A percentile compares a stretch with the other conserved stretches of the same genome.
Evolutionary conservation across 805 yeast genomes (phyloP).

Genomic region (Ogataea nitratoaversa): DNA sequence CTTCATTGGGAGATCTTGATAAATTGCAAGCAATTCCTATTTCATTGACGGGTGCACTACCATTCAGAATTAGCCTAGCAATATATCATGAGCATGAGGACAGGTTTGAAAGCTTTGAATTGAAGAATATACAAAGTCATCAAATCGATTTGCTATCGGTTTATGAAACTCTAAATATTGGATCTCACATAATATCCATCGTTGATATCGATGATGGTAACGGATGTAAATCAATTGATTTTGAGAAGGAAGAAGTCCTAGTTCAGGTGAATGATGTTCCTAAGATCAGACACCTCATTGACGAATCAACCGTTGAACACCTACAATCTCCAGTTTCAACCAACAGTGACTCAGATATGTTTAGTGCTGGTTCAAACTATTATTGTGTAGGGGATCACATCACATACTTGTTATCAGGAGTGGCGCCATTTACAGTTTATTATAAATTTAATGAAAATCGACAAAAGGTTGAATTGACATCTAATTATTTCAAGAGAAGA

Average conservation of each 20-base stretch:
- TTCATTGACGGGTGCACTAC: slow-evolving; percentile 53
- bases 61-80: slow-evolving; percentile 55
- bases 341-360: not conserved
- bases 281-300: slow-evolving; percentile 42
- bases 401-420: slow-evolving; percentile 69
- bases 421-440: slow-evolving; percentile 71
- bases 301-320: slow-evolving; percentile 31
- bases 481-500: slow-evolving; percentile 49
- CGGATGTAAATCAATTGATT: slow-evolving; percentile 56
- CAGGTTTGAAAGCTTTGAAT: slow-evolving; percentile 40
- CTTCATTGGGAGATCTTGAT: slow-evolving; percentile 20
- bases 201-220: slow-evolving; percentile 58
- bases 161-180: slow-evolving; percentile 56
- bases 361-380: slow-evolving; percentile 28
- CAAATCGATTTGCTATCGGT: slow-evolving; percentile 38
- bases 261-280: slow-evolving; percentile 77
- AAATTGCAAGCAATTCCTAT: slow-evolving; percentile 51
- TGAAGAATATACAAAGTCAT: slow-evolving; percentile 39
- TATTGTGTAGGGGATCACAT: slow-evolving; percentile 94
- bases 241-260: slow-evolving; percentile 30
- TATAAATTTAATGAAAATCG: slow-evolving; percentile 66
- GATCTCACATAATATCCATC: slow-evolving; percentile 62
- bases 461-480: slow-evolving; percentile 47
- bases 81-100: slow-evolving; percentile 60
- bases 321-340: slow-evolving; percentile 1